Base-by-base conservation (phyloP, 495 filamentous ascomycete genomes). In the Aspergillus cristatus region DNA sequence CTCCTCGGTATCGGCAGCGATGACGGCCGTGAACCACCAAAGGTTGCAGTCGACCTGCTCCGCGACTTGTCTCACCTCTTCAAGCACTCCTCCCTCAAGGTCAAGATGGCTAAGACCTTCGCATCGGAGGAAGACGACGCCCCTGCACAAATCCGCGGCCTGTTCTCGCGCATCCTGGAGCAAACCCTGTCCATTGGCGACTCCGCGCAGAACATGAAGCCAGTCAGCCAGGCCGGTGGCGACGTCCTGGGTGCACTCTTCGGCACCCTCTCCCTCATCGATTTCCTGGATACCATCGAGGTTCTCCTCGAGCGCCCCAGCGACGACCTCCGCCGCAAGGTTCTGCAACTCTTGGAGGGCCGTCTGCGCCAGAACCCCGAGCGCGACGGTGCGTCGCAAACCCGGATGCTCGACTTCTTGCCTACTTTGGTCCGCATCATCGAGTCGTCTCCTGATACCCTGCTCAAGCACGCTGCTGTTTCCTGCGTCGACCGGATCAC, bases 401-500 rank as follows among this genome's bases (percentile, higher is more conserved):
- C 63, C 28, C 75, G 80, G 10, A 66, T 93, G 48, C 68, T 94
- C 8, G 74, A 77, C 28, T 89, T 95, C 68, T 54, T 94, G 46
- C 79, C 85, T 7, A 78, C 77, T 45, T 64, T 95, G 40, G 80
- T 81, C 2, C 67, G 70, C 14, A 81, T 93, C 17, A 71, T 97
- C 28, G 65, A 80, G 32, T 73, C 81, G 8, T 81, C 82, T 15
- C 63, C 75, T 14, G 74, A 89, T 48, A 70, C 76, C 28, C 67
- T 76, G 25, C 75, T 91, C 50, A 90, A 86, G 58, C 81, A 81
- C 46, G 81, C 80, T 18, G 84, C 88, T 4, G 71, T 97, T 28
- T 72, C 75, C 28, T 97, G 91, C 50, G 82, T 95, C 34, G 86
- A 95, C 60, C 79, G 81, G 48, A 89, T 97, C 36, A 75, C 84